A percentile compares a stretch with the other conserved stretches of the same genome.
Evolutionary conservation across 2,329 filamentous ascomycete genomes (phyloP).

Genomic region (Trichophyton verrucosum): DNA sequence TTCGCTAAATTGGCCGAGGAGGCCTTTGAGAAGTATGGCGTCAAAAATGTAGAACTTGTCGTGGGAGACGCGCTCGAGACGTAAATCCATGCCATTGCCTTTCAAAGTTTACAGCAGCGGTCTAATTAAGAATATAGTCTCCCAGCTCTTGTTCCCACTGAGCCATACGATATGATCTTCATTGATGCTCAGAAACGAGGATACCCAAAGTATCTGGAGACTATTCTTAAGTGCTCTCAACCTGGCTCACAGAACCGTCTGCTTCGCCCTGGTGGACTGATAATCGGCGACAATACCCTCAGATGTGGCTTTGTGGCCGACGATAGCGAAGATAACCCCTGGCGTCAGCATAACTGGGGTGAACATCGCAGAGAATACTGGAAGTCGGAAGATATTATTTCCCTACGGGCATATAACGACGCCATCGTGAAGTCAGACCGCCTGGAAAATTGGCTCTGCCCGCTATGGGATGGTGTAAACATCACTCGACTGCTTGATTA

Average conservation of each 20-base stretch:
- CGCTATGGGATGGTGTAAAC: neutral
- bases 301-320: neutral
- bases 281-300: neutral
- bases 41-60: neutral
- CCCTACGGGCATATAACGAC: neutral
- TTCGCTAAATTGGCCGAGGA: neutral
- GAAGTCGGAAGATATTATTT: neutral
- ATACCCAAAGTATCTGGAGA: neutral
- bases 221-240: neutral
- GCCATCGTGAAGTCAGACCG: neutral
- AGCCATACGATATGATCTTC: slow-evolving; percentile 1
- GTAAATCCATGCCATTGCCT: neutral
- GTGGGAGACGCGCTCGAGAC: neutral
- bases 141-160: neutral
- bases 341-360: neutral
- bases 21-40: neutral
- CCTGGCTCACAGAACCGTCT: neutral
- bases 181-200: neutral
- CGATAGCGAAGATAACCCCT: neutral
- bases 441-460: neutral
- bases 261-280: neutral
- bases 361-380: neutral
- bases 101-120: neutral
- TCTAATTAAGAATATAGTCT: neutral
- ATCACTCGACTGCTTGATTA: neutral